Evolutionary conservation across 1,284 basidiomycete species (phyloP).

Genomic region (Rugiboletus extremiorientalis): DNA sequence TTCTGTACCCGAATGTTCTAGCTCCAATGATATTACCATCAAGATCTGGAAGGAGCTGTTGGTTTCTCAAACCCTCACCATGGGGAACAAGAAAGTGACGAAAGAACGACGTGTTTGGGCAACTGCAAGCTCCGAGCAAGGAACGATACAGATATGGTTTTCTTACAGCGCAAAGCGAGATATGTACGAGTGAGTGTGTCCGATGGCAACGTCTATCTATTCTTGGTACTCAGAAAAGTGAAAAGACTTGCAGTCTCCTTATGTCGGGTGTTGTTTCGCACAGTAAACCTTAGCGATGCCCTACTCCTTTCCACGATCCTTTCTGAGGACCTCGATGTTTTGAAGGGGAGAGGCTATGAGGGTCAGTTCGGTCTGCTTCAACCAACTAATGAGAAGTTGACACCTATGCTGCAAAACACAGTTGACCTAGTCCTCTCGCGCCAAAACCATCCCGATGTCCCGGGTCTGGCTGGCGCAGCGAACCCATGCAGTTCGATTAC

Average conservation of each 20-base stretch:
- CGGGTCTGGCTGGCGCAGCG: not conserved
- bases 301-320: constrained; percentile 88
- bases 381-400: not conserved
- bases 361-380: not conserved
- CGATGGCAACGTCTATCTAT: not conserved
- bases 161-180: constrained; percentile 54
- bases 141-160: not conserved
- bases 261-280: constrained; percentile 69
- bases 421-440: not conserved
- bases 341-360: constrained; percentile 74
- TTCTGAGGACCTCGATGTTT: constrained; percentile 78
- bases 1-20: not conserved
- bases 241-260: constrained; percentile 62
- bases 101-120: not conserved
- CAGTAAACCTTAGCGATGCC: constrained; percentile 74
- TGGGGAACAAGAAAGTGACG: not conserved
- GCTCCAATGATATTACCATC: not conserved
- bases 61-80: constrained; percentile 1
- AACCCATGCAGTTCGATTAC: not conserved
- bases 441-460: not conserved
- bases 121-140: not conserved
- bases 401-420: not conserved
- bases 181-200: constrained; percentile 81
- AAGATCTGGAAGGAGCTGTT: not conserved
- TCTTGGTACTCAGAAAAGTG: constrained; percentile 26